phyloP scores from a whole-genome alignment of 2,329 filamentous ascomycete genomes.

The Sclerotinia sclerotiorum region DNA sequence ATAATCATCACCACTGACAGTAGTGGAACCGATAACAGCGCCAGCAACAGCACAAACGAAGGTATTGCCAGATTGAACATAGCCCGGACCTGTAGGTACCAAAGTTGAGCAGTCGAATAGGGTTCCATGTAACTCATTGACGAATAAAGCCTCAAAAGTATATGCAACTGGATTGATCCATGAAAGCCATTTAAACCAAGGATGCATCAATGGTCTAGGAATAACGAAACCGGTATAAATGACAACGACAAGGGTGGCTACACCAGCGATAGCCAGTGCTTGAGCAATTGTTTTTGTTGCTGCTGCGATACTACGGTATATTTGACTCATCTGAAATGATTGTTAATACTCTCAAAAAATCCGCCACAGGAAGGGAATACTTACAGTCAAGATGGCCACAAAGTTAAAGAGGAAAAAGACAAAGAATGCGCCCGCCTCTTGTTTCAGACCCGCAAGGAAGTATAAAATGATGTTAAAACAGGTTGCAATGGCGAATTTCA shows the following conservation, averaged over 20 bases:
- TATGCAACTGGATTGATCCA: constrained; percentile 65
- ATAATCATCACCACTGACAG: constrained; percentile 60
- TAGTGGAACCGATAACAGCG: constrained; percentile 51
- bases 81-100: constrained; percentile 38
- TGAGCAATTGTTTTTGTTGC: constrained; percentile 69
- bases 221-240: constrained; percentile 46
- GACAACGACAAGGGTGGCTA: constrained; percentile 44
- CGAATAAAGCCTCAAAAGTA: constrained; percentile 75
- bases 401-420: constrained; percentile 59
- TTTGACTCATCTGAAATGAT: constrained; percentile 67
- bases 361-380: constrained; percentile 48
- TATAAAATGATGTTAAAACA: constrained; percentile 81
- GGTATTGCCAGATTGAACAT: constrained; percentile 46
- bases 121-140: constrained; percentile 80
- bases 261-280: constrained; percentile 61
- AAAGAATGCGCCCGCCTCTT: constrained; percentile 75
- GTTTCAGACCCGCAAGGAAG: constrained; percentile 74
- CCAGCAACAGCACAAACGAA: constrained; percentile 60
- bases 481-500: constrained; percentile 72
- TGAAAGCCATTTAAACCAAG: constrained; percentile 62
- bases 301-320: constrained; percentile 71
- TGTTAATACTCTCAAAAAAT: constrained; percentile 66
- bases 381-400: constrained; percentile 55
- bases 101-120: constrained; percentile 54
- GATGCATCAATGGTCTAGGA: constrained; percentile 59